A percentile compares a stretch with the other conserved stretches of the same genome.
These are phyloP conservation scores for Venturia effusa DNA, from an alignment of 2,329 filamentous ascomycete genomes.

Conservation along the genomic window DNA sequence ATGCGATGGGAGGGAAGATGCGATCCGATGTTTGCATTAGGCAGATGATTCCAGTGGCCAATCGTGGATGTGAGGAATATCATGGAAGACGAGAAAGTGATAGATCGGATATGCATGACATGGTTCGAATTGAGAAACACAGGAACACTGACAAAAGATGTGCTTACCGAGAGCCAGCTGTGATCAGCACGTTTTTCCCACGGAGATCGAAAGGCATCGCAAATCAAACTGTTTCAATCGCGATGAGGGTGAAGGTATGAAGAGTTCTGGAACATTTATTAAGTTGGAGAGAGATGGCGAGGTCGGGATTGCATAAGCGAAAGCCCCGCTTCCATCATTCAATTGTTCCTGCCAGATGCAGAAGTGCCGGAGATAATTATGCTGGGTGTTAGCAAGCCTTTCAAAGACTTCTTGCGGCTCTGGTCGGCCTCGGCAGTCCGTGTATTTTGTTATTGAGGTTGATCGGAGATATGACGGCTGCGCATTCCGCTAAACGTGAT, in stretches of 20 bases:
- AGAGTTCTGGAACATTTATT: not conserved
- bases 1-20: not conserved
- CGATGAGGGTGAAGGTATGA: not conserved
- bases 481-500: not conserved
- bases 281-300: not conserved
- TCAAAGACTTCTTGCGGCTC: not conserved
- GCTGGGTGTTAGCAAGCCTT: too few species aligned
- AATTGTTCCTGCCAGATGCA: not conserved
- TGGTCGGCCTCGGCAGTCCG: not conserved
- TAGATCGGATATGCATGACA: not conserved
- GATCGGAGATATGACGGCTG: not conserved
- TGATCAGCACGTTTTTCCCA: slow-evolving; percentile 52
- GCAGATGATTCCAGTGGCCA: not conserved
- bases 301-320: not conserved
- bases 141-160: not conserved
- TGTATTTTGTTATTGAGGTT: not conserved
- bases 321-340: not conserved
- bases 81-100: not conserved
- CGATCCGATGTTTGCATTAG: not conserved
- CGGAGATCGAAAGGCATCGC: slow-evolving; percentile 53
- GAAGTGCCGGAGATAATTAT: not conserved
- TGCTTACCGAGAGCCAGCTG: slow-evolving; percentile 49
- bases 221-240: not conserved
- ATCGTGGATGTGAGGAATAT: not conserved
- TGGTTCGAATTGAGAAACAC: not conserved